Percentiles rank a stretch among this genome's conserved stretches.
Evolutionary conservation across 768 basidiomycete genomes (phyloP).

Genomic region (Termitomyces sp.): DNA sequence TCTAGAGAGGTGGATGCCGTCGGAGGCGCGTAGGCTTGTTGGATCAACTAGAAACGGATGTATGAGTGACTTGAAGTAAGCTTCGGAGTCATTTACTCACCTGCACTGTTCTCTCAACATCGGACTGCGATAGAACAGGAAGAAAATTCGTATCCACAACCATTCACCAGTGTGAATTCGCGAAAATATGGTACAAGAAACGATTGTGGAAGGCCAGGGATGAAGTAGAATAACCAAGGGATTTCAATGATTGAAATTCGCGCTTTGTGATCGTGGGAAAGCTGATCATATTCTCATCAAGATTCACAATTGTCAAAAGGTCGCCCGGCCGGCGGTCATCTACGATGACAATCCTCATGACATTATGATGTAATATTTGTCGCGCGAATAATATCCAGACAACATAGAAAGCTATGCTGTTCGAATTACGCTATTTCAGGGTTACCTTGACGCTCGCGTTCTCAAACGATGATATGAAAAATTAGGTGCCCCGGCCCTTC

Average conservation of each 20-base stretch:
- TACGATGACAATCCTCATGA: too few relatives aligned
- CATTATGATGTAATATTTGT: background rate
- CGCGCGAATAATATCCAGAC: background rate
- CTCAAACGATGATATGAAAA: too few relatives aligned
- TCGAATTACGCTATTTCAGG: background rate
- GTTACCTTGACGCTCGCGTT: background rate
- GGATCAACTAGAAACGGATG: slow-evolving; percentile 52
- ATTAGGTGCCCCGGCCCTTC: too few relatives aligned
- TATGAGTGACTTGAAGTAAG: slow-evolving; percentile 1
- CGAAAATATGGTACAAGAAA: slow-evolving; percentile 2
- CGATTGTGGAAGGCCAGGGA: background rate
- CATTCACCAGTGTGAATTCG: slow-evolving; percentile 6
- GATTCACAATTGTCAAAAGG: too few relatives aligned
- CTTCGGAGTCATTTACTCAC: slow-evolving; percentile 30
- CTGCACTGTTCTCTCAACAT: slow-evolving; percentile 57
- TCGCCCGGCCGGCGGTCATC: too few relatives aligned
- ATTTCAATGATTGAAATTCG: background rate
- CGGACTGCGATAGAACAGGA: slow-evolving; percentile 47
- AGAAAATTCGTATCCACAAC: slow-evolving; percentile 42
- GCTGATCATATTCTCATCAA: background rate
- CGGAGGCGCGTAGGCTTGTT: slow-evolving; percentile 59
- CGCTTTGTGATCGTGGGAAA: slow-evolving; percentile 7
- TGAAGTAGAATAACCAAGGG: background rate
- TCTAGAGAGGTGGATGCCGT: slow-evolving; percentile 49
- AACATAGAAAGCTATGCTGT: background rate